Evolutionary conservation across 768 basidiomycete species (phyloP), one percentile per base, ranked within the genome.

Genomic region (Mycena chlorophos): DNA sequence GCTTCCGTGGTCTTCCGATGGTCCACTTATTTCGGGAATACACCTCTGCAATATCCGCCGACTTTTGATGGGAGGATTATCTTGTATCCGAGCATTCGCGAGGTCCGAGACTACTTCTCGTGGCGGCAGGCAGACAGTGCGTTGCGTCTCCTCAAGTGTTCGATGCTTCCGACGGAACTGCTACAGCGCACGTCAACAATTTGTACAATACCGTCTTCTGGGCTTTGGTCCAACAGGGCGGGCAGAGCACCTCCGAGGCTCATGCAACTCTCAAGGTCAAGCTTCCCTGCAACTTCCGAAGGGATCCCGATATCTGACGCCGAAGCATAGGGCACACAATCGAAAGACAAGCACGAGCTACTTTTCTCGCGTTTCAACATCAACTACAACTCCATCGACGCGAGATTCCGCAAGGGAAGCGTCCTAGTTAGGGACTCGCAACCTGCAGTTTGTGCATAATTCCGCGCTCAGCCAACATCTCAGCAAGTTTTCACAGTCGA

Each of bases 71-170:
- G 92, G 1, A 78, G 96, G 46, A 84, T 92, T 45, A 81, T 94
- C 0, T 67, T 89, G 16, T 98, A 98, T 71, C 94, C 96, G 0
- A 75, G 77, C 1, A 78, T 77, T 29, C 78, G 76, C 49, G 84
- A 88, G 58, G 77, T 96, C 8, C 81, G 86, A 6, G 97, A 99
- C 69, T 99, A 99, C 68, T 95, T 98, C 68, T 73, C 91, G 0
- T 99, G 97, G 97, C 75, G 97, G 55, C 97, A 98, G 69, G 90
- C 88, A 0, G 96, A 98, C 67, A 96, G 96, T 96, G 65, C 57
- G 92, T 73, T 20, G n/a, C n/a, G n/a, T n/a, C 17, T 26, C n/a
- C 39, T 39, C 28, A 45, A 19, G 19, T 34, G 10, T 27, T 12
- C 49, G 55, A 29, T 49, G 26, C 14, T 46, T 28, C 63, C 23